phyloP scores from a whole-genome alignment of 768 basidiomycete species.

The Amanita rimosa region DNA sequence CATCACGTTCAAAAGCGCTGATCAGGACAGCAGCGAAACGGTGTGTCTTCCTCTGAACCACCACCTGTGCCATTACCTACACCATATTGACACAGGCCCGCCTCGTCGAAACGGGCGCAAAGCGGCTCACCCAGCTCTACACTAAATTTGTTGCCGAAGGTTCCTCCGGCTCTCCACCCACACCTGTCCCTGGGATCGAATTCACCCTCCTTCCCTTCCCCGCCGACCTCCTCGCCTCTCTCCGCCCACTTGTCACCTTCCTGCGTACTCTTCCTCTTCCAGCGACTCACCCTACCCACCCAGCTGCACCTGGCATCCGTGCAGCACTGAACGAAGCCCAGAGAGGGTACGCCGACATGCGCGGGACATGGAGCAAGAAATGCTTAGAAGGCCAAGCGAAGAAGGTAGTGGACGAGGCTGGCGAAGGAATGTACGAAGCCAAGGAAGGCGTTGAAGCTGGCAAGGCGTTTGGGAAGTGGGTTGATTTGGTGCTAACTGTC shows the following conservation, averaged over 20 bases:
- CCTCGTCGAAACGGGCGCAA: conserved; percentile 72
- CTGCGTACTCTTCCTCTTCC: conserved; percentile 67
- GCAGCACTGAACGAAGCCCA: conserved; percentile 66
- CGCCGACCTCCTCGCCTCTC: conserved; percentile 33
- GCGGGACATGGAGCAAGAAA: conserved; percentile 67
- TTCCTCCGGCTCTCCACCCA: conserved; percentile 63
- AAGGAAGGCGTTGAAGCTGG: conserved; percentile 57
- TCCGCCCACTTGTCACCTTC: conserved; percentile 57
- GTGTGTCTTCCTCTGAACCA: conserved; percentile 17
- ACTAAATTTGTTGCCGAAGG: conserved; percentile 86
- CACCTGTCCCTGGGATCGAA: conserved; percentile 36
- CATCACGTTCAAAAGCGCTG: conserved; percentile 64
- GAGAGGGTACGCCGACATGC: conserved; percentile 78
- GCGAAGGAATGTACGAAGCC: conserved; percentile 34
- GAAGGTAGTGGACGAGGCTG: conserved; percentile 41
- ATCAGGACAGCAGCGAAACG: conserved; percentile 42
- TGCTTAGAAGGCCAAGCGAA: conserved; percentile 65
- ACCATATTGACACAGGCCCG: conserved; percentile 32
- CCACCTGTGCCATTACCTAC: neutral
- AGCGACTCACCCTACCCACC: conserved; percentile 75
- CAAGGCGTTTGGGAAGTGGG: conserved; percentile 63
- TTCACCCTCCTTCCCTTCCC: conserved; percentile 46
- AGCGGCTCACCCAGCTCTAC: conserved; percentile 71
- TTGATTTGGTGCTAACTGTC: conserved; percentile 49
- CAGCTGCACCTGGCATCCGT: conserved; percentile 54